phyloP scores from a whole-genome alignment of 2,329 filamentous ascomycete species.

The Aspergillus awamori region DNA sequence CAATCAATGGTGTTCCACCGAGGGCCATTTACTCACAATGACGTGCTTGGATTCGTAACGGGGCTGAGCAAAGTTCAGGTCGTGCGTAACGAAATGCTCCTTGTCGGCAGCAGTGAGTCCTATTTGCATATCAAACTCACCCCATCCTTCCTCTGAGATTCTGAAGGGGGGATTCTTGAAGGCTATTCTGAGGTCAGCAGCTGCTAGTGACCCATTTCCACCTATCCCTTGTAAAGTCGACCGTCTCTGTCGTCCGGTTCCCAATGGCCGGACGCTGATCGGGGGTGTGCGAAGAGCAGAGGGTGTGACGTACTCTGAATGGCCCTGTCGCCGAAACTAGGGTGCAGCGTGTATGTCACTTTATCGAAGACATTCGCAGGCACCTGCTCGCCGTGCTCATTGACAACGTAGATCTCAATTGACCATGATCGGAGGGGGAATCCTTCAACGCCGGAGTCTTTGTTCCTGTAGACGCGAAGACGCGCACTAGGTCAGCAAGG shows the following conservation, averaged over 20 bases:
- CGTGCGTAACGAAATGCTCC: constrained; percentile 79
- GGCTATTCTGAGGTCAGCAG: constrained; percentile 51
- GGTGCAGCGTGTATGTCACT: constrained; percentile 89
- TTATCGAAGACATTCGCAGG: constrained; percentile 87
- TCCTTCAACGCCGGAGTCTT: constrained; percentile 78
- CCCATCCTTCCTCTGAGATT: constrained; percentile 95
- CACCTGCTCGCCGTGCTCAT: constrained; percentile 82
- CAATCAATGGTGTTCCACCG: not conserved
- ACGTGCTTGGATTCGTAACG: constrained; percentile 81
- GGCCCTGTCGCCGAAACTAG: constrained; percentile 81
- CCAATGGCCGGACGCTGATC: not conserved
- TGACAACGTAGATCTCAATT: constrained; percentile 80
- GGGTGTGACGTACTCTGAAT: constrained; percentile 69
- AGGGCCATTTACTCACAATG: constrained; percentile 55
- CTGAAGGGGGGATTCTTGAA: constrained; percentile 84
- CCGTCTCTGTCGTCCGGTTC: not conserved
- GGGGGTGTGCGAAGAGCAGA: not conserved
- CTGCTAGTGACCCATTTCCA: not conserved
- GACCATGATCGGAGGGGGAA: constrained; percentile 94
- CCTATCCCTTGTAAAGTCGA: not conserved
- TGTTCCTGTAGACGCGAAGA: constrained; percentile 60
- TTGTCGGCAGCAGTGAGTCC: constrained; percentile 83
- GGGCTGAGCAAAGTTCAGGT: constrained; percentile 84
- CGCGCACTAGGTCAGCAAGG: constrained; percentile 8
- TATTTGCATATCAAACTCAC: constrained; percentile 95